Evolutionary conservation across 805 yeast genomes (phyloP).

Genomic region (Lachancea fermentati): DNA sequence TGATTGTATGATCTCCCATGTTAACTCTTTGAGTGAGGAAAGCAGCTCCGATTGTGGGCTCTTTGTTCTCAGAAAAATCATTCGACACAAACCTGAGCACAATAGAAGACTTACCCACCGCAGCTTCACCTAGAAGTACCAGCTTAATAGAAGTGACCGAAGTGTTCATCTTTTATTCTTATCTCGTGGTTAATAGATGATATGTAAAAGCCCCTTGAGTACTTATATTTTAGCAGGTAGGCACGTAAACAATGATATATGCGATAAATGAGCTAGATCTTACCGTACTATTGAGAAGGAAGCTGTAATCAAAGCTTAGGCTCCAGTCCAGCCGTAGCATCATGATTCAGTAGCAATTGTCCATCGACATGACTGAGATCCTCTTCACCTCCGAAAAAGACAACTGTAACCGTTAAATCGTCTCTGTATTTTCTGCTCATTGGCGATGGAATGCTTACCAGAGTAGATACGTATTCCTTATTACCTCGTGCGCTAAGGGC

Average conservation of each 20-base stretch:
- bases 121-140: constrained; percentile 93
- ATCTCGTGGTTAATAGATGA: too few species aligned
- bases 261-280: too few species aligned
- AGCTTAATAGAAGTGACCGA: constrained; percentile 55
- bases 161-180: constrained; percentile 29
- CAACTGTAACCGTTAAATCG: constrained; percentile 92
- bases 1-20: constrained; percentile 78
- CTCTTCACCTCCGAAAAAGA: constrained; percentile 71
- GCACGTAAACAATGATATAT: too few species aligned
- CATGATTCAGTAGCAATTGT: constrained; percentile 18
- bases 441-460: constrained; percentile 88
- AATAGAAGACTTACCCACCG: constrained; percentile 92
- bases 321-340: constrained; percentile 25
- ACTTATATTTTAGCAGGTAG: too few species aligned
- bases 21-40: constrained; percentile 90
- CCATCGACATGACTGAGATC: constrained; percentile 25
- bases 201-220: too few species aligned
- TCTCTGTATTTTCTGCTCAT: constrained; percentile 89
- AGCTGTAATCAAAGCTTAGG: constrained; percentile 21
- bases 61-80: constrained; percentile 95
- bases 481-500: constrained; percentile 88
- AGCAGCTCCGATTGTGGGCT: constrained; percentile 98
- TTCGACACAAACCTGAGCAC: constrained; percentile 90
- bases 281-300: too few species aligned
- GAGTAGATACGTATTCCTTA: constrained; percentile 79